A percentile compares a stretch with the other conserved stretches of the same genome.
phyloP scores from a whole-genome alignment of 176 grass and related monocot genomes.

The Avena insularis region DNA sequence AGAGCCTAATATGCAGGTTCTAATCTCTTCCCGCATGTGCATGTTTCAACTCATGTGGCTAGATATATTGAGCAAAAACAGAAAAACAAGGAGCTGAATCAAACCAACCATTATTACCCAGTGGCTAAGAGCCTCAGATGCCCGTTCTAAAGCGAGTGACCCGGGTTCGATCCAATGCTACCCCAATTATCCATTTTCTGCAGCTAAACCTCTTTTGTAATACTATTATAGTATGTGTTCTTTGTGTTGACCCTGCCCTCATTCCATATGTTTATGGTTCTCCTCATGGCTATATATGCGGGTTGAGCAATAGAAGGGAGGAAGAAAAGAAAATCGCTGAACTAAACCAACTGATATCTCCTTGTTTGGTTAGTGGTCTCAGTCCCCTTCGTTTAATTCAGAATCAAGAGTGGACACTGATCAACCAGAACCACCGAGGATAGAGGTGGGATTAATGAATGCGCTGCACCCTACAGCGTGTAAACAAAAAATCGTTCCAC shows the following conservation, averaged over 20 bases:
- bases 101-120: background rate
- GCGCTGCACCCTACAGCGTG: background rate
- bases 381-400: background rate
- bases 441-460: background rate
- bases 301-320: background rate
- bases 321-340: background rate
- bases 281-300: background rate
- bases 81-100: background rate
- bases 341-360: background rate
- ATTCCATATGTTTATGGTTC: background rate
- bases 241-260: background rate
- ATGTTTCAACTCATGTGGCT: background rate
- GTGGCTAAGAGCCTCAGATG: background rate
- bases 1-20: background rate
- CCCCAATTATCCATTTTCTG: background rate
- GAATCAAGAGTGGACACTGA: background rate
- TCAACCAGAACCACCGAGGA: background rate
- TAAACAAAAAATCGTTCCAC: background rate
- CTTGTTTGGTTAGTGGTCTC: background rate
- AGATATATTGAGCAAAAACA: background rate
- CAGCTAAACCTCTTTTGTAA: background rate
- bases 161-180: background rate
- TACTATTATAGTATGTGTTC: constrained; percentile 27
- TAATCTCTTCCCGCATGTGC: background rate
- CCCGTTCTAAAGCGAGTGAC: background rate